Evolutionary conservation across 495 filamentous ascomycete genomes (phyloP).

Genomic region (Bathelium albidoporum): DNA sequence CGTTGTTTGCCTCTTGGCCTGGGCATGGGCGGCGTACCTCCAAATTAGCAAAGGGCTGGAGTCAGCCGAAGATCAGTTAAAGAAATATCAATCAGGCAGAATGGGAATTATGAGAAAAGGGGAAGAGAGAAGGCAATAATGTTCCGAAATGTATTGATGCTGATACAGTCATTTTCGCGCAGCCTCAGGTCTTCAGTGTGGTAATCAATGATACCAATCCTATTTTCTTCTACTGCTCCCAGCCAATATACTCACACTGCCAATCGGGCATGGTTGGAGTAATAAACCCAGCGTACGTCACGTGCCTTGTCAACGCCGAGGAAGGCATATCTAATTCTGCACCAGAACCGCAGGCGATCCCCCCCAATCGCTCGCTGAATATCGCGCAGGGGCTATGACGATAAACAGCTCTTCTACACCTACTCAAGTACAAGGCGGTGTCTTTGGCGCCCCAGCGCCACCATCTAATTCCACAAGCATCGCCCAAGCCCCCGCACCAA

Average conservation of each 20-base stretch:
- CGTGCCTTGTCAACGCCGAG: not conserved
- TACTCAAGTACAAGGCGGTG: not conserved
- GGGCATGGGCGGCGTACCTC: not conserved
- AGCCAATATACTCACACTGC: conserved; percentile 17
- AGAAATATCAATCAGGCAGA: not conserved
- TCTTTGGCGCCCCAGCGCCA: not conserved
- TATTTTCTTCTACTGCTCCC: conserved; percentile 27
- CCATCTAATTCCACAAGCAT: not conserved
- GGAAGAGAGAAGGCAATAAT: not conserved
- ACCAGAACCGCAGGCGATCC: conserved; percentile 1
- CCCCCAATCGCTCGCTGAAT: not conserved
- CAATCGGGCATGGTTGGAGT: conserved; percentile 23
- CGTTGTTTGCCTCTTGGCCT: not conserved
- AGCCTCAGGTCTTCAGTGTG: conserved; percentile 21
- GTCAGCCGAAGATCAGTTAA: no score
- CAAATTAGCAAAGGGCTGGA: no score
- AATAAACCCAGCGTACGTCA: conserved; percentile 23
- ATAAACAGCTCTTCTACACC: not conserved
- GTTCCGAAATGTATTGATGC: not conserved
- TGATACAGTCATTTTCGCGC: not conserved
- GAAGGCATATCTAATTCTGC: not conserved
- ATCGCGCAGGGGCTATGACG: not conserved
- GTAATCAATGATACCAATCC: conserved; percentile 21
- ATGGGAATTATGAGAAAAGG: not conserved
- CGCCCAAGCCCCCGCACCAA: not conserved